Conservation (phyloP, 2,329 filamentous ascomycete species). For the Triangularia setosa region DNA sequence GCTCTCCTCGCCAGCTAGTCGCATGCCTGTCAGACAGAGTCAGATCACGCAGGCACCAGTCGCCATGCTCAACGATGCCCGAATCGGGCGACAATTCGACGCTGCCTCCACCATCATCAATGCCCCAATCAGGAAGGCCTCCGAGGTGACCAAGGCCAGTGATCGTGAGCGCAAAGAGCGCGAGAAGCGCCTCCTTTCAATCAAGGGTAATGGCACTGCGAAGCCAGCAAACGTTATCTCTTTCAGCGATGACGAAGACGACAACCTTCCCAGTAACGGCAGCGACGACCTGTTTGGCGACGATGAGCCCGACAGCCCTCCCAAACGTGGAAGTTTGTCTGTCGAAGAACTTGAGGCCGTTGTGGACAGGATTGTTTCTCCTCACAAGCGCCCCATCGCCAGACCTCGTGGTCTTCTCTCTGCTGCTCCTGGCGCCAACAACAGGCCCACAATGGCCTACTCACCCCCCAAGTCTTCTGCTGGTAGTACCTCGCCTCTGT, state of each 20-base stretch:
- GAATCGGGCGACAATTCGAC: conserved; percentile 40
- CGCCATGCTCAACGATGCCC: conserved; percentile 51
- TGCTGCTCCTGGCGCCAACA: conserved; percentile 21
- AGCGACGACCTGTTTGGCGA: conserved; percentile 24
- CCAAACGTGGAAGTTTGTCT: neutral
- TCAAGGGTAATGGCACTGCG: conserved; percentile 27
- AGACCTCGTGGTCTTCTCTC: conserved; percentile 19
- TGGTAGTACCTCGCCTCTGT: neutral
- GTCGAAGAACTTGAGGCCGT: neutral
- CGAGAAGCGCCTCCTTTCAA: conserved; percentile 35
- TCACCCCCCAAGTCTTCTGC: neutral
- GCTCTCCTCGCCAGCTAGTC: conserved; percentile 39
- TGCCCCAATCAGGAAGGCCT: conserved; percentile 25
- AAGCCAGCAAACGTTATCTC: conserved; percentile 27
- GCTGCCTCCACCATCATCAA: conserved; percentile 2
- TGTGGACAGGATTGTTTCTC: neutral
- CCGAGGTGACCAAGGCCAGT: conserved; percentile 19
- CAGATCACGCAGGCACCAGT: conserved; percentile 48
- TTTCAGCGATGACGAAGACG: conserved; percentile 31
- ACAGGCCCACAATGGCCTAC: no score
- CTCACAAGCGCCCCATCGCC: neutral
- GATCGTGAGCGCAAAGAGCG: conserved; percentile 33
- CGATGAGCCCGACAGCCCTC: neutral
- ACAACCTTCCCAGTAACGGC: conserved; percentile 18
- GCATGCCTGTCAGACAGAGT: conserved; percentile 35